phyloP scores from a whole-genome alignment of 164 flowering plant genomes.

The Kingdonia uniflora region DNA sequence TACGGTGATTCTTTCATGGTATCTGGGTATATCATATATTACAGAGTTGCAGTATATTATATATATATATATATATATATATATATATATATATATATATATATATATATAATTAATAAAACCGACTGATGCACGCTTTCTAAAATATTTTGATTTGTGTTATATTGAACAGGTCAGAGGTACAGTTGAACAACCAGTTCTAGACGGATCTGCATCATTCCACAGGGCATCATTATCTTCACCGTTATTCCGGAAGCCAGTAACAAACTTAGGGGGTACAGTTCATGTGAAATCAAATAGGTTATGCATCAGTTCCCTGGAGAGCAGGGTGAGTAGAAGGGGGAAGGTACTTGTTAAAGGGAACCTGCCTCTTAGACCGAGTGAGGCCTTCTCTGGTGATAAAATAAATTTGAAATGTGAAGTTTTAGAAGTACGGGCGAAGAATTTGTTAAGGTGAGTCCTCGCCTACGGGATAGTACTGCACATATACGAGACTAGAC shows the following conservation, averaged over 20 bases:
- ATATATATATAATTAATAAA: no score
- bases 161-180: constrained; percentile 67
- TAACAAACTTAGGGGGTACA: constrained; percentile 85
- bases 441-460: constrained; percentile 71
- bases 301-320: constrained; percentile 64
- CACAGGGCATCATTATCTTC: constrained; percentile 92
- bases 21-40: no score
- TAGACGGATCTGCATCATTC: constrained; percentile 92
- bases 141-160: constrained; percentile 1
- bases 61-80: no score
- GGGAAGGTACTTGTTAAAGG: constrained; percentile 84
- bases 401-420: constrained; percentile 94
- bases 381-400: constrained; percentile 61
- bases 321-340: constrained; percentile 84
- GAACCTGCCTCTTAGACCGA: constrained; percentile 70
- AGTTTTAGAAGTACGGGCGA: constrained; percentile 85
- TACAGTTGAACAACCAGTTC: constrained; percentile 86
- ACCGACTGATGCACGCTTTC: constrained; percentile 2
- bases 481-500: no score
- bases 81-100: no score
- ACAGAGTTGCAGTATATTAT: no score
- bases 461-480: not conserved
- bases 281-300: constrained; percentile 82
- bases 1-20: no score
- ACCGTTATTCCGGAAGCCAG: constrained; percentile 78